Evolutionary conservation across 2,329 filamentous ascomycete genomes (phyloP).

Genomic region (Zasmidium citrigriseum): DNA sequence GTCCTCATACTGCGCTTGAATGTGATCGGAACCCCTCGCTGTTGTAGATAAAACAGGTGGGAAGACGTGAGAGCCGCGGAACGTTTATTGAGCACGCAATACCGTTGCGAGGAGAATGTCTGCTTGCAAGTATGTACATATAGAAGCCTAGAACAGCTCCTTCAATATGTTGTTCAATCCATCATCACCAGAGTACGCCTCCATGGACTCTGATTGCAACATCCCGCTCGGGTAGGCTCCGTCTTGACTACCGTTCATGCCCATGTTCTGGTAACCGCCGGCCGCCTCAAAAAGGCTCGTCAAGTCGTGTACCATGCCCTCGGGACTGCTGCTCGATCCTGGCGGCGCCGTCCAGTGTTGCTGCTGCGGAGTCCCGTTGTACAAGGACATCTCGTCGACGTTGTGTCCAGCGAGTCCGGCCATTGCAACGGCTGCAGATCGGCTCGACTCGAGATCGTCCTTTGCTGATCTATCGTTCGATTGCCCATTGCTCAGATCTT

Average conservation of each 20-base stretch:
- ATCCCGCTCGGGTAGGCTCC: slow-evolving; percentile 28
- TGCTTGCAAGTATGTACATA: not conserved
- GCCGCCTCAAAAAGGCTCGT: slow-evolving; percentile 66
- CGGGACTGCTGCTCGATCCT: slow-evolving; percentile 55
- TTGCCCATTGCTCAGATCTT: slow-evolving; percentile 13
- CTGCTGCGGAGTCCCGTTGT: slow-evolving; percentile 30
- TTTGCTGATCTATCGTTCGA: slow-evolving; percentile 12
- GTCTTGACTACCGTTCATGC: slow-evolving; percentile 6
- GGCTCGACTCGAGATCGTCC: slow-evolving; percentile 57
- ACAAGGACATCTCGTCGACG: slow-evolving; percentile 59
- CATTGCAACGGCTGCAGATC: slow-evolving; percentile 65
- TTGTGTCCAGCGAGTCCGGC: slow-evolving; percentile 64
- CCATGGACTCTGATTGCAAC: slow-evolving; percentile 14
- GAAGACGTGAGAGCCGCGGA: no score
- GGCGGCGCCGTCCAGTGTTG: slow-evolving; percentile 22
- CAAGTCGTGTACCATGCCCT: slow-evolving; percentile 63
- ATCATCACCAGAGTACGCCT: slow-evolving; percentile 54
- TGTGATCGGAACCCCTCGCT: no score
- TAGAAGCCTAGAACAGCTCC: slow-evolving; percentile 53
- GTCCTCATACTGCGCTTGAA: no score
- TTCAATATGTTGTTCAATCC: slow-evolving; percentile 61
- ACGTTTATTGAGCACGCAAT: no score
- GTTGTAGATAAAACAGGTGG: no score
- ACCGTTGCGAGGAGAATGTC: no score
- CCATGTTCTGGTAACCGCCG: slow-evolving; percentile 47